Evolutionary conservation across 169 alveolate genomes (phyloP).

Genomic region (Eimeria maxima): DNA sequence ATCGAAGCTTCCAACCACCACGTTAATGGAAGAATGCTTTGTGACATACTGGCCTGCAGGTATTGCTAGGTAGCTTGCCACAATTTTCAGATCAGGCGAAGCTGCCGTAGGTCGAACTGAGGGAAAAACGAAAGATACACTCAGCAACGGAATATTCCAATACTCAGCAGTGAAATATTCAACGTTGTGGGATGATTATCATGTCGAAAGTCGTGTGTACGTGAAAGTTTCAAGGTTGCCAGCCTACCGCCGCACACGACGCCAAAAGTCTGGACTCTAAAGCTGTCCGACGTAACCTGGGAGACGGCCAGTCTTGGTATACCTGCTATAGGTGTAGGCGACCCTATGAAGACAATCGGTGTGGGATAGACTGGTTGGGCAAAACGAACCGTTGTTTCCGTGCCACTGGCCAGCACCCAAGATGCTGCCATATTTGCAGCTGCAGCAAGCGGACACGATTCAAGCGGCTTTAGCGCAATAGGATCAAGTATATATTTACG

Average conservation of each 20-base stretch:
- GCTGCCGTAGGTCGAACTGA: constrained; percentile 48
- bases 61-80: constrained; percentile 67
- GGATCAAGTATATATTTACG: neutral
- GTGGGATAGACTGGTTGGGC: constrained; percentile 45
- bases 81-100: constrained; percentile 48
- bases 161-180: too few relatives aligned
- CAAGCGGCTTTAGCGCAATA: neutral
- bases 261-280: constrained; percentile 49
- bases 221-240: neutral
- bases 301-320: constrained; percentile 39
- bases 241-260: constrained; percentile 34
- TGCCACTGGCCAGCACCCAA: constrained; percentile 77
- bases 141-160: too few relatives aligned
- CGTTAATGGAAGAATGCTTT: neutral
- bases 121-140: neutral
- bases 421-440: constrained; percentile 76
- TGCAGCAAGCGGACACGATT: constrained; percentile 38
- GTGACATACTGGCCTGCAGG: constrained; percentile 62
- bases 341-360: constrained; percentile 54
- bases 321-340: constrained; percentile 25
- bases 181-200: neutral
- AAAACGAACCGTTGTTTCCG: constrained; percentile 49
- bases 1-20: constrained; percentile 21
- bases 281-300: constrained; percentile 57
- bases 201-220: neutral